Base-by-base conservation (phyloP, 176 grass and related monocot genomes). In the Panicum miliaceum region DNA sequence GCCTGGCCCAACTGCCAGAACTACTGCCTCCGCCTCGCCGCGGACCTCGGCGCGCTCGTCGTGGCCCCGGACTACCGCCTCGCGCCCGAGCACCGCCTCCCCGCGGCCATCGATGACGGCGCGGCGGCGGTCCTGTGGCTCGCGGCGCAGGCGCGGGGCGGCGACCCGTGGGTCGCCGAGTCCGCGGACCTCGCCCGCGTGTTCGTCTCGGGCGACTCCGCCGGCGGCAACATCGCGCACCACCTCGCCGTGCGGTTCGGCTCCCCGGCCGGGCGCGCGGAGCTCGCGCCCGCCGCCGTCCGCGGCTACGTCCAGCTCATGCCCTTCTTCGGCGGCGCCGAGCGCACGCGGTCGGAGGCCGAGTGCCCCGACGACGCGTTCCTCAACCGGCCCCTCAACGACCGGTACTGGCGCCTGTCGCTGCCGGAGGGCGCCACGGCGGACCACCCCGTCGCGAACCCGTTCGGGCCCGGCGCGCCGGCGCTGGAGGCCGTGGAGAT, bases 11-110 rank as follows among this genome's bases (percentile, higher is more conserved):
- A 94, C 84, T 84, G 68, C 86, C 94, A 97, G 69, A 97, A 94
- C 88, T 97, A 94, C 81, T 94, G 95, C 81, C 84, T 97, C 40
- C 90, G 86, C 62, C 84, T 97, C 10, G 88, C 92, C 22, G 62
- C 95, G 36, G 90, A 92, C 7, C 89, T 97, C 14, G 50, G 66
- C n/a, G 95, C 89, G 53, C 53, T 97, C 67, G 92, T 97, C 1
- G 85, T 94, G 23, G 90, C 95, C 8, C 88, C 90, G 5, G 90
- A 97, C 87, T 97, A 97, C 90, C 95, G 92, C 69, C 92, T 97
- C 22, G 95, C 90, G 0, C 92, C 95, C 0, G 95, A 97, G 69
- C 84, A 94, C 86, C 86, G 70, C 29, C 88, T 97, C 68, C 95
- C 95, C n/a, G 92, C 86, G 3, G 92, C 88, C 51, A 14, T 93